Conservation (phyloP, 2,329 filamentous ascomycete genomes). For the Leptographium lundbergii region DNA sequence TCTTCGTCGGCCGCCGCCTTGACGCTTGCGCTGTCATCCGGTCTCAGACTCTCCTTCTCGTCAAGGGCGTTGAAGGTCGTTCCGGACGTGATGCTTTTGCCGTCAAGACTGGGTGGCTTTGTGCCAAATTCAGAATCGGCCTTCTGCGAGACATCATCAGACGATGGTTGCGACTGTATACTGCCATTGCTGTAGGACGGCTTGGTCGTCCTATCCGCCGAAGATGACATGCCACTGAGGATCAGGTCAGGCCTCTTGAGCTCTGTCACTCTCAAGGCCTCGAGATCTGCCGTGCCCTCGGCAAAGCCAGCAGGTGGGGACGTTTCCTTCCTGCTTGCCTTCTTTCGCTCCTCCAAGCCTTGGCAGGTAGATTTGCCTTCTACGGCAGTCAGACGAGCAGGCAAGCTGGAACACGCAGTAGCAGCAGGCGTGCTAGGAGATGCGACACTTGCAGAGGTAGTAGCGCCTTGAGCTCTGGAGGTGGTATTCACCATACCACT, state of each 20-base stretch:
- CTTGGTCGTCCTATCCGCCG: constrained; percentile 22
- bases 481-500: not conserved
- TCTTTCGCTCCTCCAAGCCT: not conserved
- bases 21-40: constrained; percentile 90
- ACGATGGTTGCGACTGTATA: constrained; percentile 33
- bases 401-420: not conserved
- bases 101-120: constrained; percentile 82
- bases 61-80: constrained; percentile 85
- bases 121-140: constrained; percentile 55
- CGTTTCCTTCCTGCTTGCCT: not conserved
- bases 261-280: constrained; percentile 17
- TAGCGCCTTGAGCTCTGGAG: not conserved
- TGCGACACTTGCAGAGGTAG: not conserved
- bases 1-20: constrained; percentile 82
- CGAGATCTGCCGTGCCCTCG: constrained; percentile 9
- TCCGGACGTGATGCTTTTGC: constrained; percentile 86
- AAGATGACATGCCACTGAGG: constrained; percentile 33
- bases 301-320: not conserved
- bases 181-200: constrained; percentile 15
- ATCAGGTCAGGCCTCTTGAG: constrained; percentile 28
- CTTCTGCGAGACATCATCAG: constrained; percentile 42
- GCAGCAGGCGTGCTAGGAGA: not conserved
- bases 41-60: constrained; percentile 87
- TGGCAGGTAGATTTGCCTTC: not conserved
- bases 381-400: not conserved